Evolutionary conservation across 768 basidiomycete species (phyloP), one percentile per base, ranked within the genome.

Genomic region (Neoboletus subvelutipes): DNA sequence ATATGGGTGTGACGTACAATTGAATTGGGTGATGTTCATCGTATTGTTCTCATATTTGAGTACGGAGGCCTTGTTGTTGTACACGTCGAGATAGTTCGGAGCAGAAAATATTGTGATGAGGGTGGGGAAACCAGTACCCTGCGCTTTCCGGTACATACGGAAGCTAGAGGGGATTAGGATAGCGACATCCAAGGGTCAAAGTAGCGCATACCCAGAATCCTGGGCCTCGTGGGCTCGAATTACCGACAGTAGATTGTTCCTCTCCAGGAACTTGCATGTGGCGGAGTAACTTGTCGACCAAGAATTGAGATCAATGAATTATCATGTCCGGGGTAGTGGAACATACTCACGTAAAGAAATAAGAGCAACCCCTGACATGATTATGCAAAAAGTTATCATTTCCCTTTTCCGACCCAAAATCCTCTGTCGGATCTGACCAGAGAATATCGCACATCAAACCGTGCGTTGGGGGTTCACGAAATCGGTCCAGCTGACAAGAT

Each of bases 81-180:
- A 97, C 18, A 92, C 90, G 70, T 98, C 96, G 58, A 97, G 84
- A 71, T 97, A 98, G 70, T 97, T 95, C 12, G 96, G 96, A 1
- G 95, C 96, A 18, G 91, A 93, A 77, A 99, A 99, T 64, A 99
- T 92, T 37, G 95, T 98, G 76, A 98, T 97, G 33, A 98, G 91
- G 0, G 92, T 92, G 1, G 95, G 94, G 75, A 97, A 98, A 49
- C 93, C 93, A 62, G 92, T 94, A 34, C 85, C 88, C 50, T 90
- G 90, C 0, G 94, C 94, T 74, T 95, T 95, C 57, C 90, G 84
- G 74, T 92, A 90, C 94, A 98, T 97, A 31, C 88, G 89, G 67
- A 91, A 94, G 12, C 90, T 90, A 61, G 66, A 49, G 7, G 20
- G 41, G 10, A 37, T 36, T 39, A 45, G 10, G 26, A n/a, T 7